Conservation (phyloP, 148 eudicot species). For the Persicaria tinctoria region DNA sequence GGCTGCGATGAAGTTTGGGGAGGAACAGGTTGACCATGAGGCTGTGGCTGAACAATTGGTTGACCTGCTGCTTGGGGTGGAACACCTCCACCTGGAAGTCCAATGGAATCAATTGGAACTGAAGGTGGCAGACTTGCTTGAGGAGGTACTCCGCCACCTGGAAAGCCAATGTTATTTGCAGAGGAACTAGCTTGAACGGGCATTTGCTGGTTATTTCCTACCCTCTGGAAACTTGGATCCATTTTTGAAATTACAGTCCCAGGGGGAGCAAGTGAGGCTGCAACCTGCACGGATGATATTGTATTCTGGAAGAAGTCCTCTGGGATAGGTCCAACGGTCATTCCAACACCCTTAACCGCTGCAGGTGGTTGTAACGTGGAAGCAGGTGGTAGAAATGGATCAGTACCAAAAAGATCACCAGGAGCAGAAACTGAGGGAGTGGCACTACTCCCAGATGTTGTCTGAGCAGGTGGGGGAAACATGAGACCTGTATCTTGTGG, state of each 20-base stretch:
- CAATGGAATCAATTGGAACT: slow-evolving; percentile 38
- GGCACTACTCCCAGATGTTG: slow-evolving; percentile 24
- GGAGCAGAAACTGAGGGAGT: slow-evolving; percentile 41
- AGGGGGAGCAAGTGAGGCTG: slow-evolving; percentile 78
- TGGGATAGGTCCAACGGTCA: slow-evolving; percentile 65
- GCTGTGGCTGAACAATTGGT: slow-evolving; percentile 30
- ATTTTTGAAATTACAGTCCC: slow-evolving; percentile 67
- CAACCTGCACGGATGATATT: slow-evolving; percentile 81
- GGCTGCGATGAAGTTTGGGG: slow-evolving; percentile 52
- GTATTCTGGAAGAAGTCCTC: slow-evolving; percentile 98
- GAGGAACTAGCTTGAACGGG: slow-evolving; percentile 35
- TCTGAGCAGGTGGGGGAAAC: slow-evolving; percentile 42
- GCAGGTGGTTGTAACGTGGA: slow-evolving; percentile 43
- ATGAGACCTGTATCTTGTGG: slow-evolving; percentile 51
- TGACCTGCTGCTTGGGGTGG: slow-evolving; percentile 65
- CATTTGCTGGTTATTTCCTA: slow-evolving; percentile 30
- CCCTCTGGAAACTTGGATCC: slow-evolving; percentile 57
- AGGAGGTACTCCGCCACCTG: slow-evolving; percentile 76
- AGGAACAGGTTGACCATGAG: slow-evolving; percentile 43
- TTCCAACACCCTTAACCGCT: slow-evolving; percentile 42
- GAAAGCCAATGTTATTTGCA: slow-evolving; percentile 40
- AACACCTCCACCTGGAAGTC: slow-evolving; percentile 89
- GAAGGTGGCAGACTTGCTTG: slow-evolving; percentile 42
- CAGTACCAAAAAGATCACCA: slow-evolving; percentile 62
- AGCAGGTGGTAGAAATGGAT: slow-evolving; percentile 38